Evolutionary conservation across 768 basidiomycete species (phyloP), one percentile per base, ranked within the genome.

Genomic region (Boletales sp.): DNA sequence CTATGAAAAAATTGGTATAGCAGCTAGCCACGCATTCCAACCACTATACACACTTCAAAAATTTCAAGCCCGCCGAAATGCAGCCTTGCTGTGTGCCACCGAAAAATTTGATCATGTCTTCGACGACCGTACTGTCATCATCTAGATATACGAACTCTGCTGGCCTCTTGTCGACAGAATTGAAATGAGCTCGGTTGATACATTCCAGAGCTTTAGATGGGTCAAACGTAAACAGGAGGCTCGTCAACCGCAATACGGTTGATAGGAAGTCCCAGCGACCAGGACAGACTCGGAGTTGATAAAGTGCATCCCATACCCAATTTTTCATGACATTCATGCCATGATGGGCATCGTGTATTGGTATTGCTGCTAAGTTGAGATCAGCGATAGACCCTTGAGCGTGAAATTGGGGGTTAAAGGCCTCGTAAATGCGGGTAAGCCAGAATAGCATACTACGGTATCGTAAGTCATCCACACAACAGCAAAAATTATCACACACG

Each of bases 231-330:
- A 76, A 69, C 4, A 68, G 64, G 0, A 84, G 61, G 2, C 59
- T 63, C 1, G 70, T 60, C 2, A 71, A 60, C 40, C 73, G 69
- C 42, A 74, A 48, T 0, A 80, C 51, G 3, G 63, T 59, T 0
- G 77, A 76, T 9, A 84, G 30, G 31, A n/a, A 35, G 12, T 41
- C 47, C 12, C 15, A 3, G 10, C 5, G 40, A 12, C 12, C 21
- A 11, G 47, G 40, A n/a, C 6, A 17, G 8, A n/a, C n/a, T n/a
- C n/a, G n/a, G n/a, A 58, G 53, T 21, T 66, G 9, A 73, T 56
- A 80, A 79, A 85, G 39, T 70, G 60, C 57, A 3, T 70, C 68
- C 6, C 70, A 66, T 11, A 76, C 57, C 83, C 81, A 84, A 36
- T 69, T 60, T 28, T 69, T 69, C 32, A 81, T 63, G 7, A 74